phyloP scores from a whole-genome alignment of 2,329 filamentous ascomycete species.

The Rhinocladiella mackenziei region DNA sequence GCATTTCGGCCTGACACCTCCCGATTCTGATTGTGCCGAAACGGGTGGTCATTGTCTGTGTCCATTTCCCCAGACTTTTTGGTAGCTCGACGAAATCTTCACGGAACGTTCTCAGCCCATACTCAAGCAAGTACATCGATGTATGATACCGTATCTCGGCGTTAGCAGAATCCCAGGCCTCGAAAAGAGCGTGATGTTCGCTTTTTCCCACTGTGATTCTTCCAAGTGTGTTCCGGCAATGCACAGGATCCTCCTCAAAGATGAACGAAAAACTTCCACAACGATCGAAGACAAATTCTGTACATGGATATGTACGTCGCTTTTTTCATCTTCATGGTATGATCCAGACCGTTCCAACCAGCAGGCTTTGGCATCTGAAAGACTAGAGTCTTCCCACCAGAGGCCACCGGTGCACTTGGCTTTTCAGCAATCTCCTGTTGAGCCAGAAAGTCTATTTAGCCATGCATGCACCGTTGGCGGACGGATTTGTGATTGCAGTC shows the following conservation, averaged over 20 bases:
- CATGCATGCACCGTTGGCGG: neutral
- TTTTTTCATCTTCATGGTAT: neutral
- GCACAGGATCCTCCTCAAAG: constrained; percentile 10
- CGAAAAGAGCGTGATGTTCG: constrained; percentile 11
- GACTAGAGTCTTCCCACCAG: constrained; percentile 3
- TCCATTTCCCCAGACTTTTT: neutral
- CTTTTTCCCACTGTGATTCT: constrained; percentile 2
- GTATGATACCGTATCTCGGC: constrained; percentile 7
- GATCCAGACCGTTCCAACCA: constrained; percentile 10
- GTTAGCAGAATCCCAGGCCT: constrained; percentile 7
- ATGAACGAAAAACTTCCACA: constrained; percentile 9
- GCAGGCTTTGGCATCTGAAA: constrained; percentile 11
- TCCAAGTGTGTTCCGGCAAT: neutral
- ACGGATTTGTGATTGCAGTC: neutral
- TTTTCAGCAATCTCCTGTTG: neutral
- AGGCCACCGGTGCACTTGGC: no score
- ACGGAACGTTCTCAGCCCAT: constrained; percentile 3
- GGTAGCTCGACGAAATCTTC: constrained; percentile 4
- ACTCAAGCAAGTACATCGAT: constrained; percentile 4
- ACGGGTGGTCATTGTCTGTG: neutral
- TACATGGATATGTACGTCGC: neutral
- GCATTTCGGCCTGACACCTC: no score
- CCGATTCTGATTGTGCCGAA: no score
- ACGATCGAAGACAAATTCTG: constrained; percentile 10
- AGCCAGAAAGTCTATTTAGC: neutral